Evolutionary conservation across 495 filamentous ascomycete species (phyloP).

Genomic region (Penicillium antarcticum): DNA sequence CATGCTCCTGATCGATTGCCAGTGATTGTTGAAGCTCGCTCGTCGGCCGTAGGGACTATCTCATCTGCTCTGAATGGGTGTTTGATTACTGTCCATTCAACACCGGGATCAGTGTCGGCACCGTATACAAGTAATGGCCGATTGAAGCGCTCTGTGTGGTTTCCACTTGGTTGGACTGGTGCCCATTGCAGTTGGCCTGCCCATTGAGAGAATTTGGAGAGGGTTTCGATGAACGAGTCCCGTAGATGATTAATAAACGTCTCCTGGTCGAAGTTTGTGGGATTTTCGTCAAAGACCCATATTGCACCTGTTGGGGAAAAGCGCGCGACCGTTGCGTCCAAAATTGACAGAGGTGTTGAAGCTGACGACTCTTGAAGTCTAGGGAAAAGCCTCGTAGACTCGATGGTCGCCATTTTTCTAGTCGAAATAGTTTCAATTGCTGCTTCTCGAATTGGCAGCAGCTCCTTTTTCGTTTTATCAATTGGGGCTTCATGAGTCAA

Average conservation of each 20-base stretch:
- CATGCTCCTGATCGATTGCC: conserved; percentile 8
- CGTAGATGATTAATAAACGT: conserved; percentile 17
- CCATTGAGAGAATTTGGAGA: conserved; percentile 33
- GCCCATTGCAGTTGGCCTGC: conserved; percentile 20
- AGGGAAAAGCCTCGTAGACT: neutral
- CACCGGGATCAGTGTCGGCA: neutral
- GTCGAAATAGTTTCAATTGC: neutral
- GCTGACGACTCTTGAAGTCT: neutral
- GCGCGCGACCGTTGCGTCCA: conserved; percentile 28
- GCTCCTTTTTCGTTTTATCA: neutral
- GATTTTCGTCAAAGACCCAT: conserved; percentile 20
- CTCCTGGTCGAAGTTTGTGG: neutral
- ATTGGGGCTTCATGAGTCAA: neutral
- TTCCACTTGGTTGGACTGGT: neutral
- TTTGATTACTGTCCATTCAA: conserved; percentile 2
- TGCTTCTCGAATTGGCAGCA: too few species aligned
- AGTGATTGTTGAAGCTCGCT: neutral
- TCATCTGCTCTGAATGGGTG: neutral
- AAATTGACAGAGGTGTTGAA: conserved; percentile 21
- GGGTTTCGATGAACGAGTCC: conserved; percentile 17
- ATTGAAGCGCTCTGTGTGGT: conserved; percentile 32
- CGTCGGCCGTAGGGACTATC: neutral
- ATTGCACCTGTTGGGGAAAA: conserved; percentile 19
- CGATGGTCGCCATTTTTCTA: neutral
- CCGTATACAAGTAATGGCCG: conserved; percentile 20